Percentiles rank a stretch among this genome's conserved stretches.
Evolutionary conservation across 2,329 filamentous ascomycete genomes (phyloP).

Genomic region (Colletotrichum phormii): DNA sequence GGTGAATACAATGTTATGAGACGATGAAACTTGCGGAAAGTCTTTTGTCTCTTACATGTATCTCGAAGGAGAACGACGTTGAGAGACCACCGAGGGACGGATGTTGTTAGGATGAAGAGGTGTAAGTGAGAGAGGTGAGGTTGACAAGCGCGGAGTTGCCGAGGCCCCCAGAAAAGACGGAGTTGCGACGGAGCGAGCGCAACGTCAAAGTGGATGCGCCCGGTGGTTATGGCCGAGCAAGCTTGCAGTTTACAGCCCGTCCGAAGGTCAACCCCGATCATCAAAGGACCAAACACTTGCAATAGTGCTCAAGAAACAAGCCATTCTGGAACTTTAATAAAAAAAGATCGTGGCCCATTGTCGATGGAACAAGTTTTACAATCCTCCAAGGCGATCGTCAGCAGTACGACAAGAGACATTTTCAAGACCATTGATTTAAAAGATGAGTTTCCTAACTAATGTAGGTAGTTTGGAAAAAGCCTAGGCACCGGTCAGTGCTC

Average conservation of each 20-base stretch:
- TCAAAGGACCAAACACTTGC: not conserved
- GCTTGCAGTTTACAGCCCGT: not conserved
- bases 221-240: not conserved
- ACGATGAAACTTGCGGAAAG: too few relatives aligned
- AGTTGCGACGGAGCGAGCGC: not conserved
- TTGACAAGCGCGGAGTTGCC: slow-evolving; percentile 19
- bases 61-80: not conserved
- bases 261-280: not conserved
- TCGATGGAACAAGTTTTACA: too few relatives aligned
- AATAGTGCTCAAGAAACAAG: not conserved
- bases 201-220: slow-evolving; percentile 11
- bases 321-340: not conserved
- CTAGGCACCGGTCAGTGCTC: slow-evolving; percentile 7
- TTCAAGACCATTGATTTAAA: slow-evolving; percentile 21
- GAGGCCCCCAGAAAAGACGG: slow-evolving; percentile 20
- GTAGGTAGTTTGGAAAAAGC: slow-evolving; percentile 21
- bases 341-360: not conserved
- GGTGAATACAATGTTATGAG: not conserved
- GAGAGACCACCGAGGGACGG: not conserved
- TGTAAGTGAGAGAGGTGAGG: slow-evolving; percentile 3
- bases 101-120: not conserved
- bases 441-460: slow-evolving; percentile 26
- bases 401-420: not conserved
- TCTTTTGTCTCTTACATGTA: too few relatives aligned
- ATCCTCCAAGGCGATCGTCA: not conserved